Evolutionary conservation across 225 moss, liverwort and hornwort species (phyloP), one percentile per base, ranked within the genome.

Genomic region (Climacium dendroides): DNA sequence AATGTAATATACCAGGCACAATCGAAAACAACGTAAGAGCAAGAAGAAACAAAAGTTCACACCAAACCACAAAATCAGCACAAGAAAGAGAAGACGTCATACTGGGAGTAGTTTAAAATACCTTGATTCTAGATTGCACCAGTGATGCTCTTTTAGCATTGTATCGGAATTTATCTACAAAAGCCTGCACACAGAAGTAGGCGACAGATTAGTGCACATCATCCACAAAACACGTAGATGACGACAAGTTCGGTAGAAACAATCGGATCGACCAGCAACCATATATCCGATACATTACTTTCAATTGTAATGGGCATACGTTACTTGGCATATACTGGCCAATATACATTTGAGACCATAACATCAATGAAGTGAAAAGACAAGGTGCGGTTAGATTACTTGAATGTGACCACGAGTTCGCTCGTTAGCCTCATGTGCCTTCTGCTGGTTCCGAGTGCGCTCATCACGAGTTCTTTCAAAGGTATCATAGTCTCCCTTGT

Each of bases 81-180:
- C 47, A 57, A 23, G 29, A 88, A 70, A 78, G 32, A 82, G 81
- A 39, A 66, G 59, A 52, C n/a, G 23, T 26, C 30, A 71, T 47
- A 26, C 77, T 35, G 60, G 76, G 58, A 83, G 55, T 55, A 87
- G 82, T 54, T 65, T 47, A n/a, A 74, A 78, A 85, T 88, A 98
- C 98, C 94, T 99, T 99, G 69, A 99, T 99, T 93, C 99, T 93
- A 87, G 99, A 99, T 92, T 99, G 99, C 79, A 99, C 99, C 50
- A 99, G 93, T 66, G 99, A 96, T 86, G 99, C 99, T 91, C 99
- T 91, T 85, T 99, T 99, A 22, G 99, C 99, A 94, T 99, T 99
- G 86, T 97, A 99, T 65, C 99, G 91, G 61, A 99, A 99, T 90
- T 99, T 97, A 89, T 99, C 99, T 85, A 99, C 96, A 90, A 99